A percentile compares a stretch with the other conserved stretches of the same genome.
These are phyloP conservation scores for Boechera stricta DNA, from an alignment of 345 rosid genomes.

Conservation along the genomic window DNA sequence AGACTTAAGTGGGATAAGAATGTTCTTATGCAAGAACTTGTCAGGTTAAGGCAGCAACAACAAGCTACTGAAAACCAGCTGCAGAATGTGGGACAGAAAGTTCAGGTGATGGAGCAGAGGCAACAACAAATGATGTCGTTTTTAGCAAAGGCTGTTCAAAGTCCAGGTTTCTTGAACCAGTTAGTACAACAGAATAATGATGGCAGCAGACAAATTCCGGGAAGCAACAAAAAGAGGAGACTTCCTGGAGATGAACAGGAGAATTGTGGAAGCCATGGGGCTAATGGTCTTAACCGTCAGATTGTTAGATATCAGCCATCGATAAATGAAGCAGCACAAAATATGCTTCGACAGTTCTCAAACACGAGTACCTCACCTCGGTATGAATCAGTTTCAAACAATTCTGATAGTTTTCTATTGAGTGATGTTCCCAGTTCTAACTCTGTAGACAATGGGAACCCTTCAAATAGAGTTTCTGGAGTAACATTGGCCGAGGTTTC, in stretches of 20 bases:
- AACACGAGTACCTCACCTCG: conserved; percentile 56
- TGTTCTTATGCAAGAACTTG: conserved; percentile 91
- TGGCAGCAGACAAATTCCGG: conserved; percentile 61
- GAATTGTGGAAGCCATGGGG: conserved; percentile 43
- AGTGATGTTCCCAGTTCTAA: conserved; percentile 50
- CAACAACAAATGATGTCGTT: conserved; percentile 95
- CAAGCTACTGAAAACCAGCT: conserved; percentile 77
- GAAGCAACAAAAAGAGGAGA: conserved; percentile 79
- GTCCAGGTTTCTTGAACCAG: conserved; percentile 80
- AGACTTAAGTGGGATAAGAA: conserved; percentile 88
- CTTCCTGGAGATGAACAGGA: conserved; percentile 65
- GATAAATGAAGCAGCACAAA: conserved; percentile 70
- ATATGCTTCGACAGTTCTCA: conserved; percentile 67
- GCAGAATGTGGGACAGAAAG: conserved; percentile 76
- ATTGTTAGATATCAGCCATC: conserved; percentile 76
- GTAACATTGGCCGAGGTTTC: conserved; percentile 56
- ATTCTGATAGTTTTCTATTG: conserved; percentile 52
- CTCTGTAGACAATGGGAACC: conserved; percentile 46
- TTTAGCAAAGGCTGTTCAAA: conserved; percentile 86
- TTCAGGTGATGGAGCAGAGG: conserved; percentile 91
- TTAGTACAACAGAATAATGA: conserved; percentile 74
- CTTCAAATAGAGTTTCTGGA: conserved; percentile 50
- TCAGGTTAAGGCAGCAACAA: conserved; percentile 88
- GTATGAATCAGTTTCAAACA: conserved; percentile 54
- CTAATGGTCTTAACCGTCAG: conserved; percentile 58